Evolutionary conservation across 176 grass and related monocot species (phyloP).

Genomic region (Hyparrhenia diplandra): DNA sequence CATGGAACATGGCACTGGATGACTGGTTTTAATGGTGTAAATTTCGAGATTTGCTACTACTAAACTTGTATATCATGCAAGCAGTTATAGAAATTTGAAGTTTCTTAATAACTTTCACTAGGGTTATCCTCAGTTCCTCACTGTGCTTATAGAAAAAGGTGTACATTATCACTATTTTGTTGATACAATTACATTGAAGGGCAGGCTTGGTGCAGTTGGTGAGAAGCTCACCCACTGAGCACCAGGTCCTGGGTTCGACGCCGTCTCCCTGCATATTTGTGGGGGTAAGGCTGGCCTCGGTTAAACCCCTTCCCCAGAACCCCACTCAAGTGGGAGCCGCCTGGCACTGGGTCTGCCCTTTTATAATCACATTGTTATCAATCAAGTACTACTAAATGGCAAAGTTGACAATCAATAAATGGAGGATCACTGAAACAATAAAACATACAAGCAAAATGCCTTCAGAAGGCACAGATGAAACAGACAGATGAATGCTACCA

Average conservation of each 20-base stretch:
- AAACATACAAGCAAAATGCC: not conserved
- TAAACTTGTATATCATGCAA: slow-evolving; percentile 16
- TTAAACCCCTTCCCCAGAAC: too few species aligned
- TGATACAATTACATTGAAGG: too few species aligned
- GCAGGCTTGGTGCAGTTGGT: too few species aligned
- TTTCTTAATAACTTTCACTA: not conserved
- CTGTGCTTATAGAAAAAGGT: not conserved
- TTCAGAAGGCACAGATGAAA: slow-evolving; percentile 28
- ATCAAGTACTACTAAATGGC: not conserved
- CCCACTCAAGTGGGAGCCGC: too few species aligned
- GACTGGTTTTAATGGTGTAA: not conserved
- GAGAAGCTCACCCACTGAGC: too few species aligned
- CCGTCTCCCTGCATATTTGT: too few species aligned
- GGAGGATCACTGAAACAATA: not conserved
- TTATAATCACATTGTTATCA: not conserved
- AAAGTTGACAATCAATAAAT: not conserved
- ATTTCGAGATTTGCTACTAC: not conserved
- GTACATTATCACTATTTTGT: not conserved
- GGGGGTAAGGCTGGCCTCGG: too few species aligned
- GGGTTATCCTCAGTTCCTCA: not conserved
- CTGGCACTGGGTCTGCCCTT: too few species aligned
- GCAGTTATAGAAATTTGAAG: not conserved
- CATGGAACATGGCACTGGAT: too few species aligned
- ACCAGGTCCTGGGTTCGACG: too few species aligned
- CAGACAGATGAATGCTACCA: slow-evolving; percentile 11